A percentile compares a stretch with the other conserved stretches of the same genome.
Conservation (phyloP, 176 grass and related monocot genomes). For the Lolium perenne region DNA sequence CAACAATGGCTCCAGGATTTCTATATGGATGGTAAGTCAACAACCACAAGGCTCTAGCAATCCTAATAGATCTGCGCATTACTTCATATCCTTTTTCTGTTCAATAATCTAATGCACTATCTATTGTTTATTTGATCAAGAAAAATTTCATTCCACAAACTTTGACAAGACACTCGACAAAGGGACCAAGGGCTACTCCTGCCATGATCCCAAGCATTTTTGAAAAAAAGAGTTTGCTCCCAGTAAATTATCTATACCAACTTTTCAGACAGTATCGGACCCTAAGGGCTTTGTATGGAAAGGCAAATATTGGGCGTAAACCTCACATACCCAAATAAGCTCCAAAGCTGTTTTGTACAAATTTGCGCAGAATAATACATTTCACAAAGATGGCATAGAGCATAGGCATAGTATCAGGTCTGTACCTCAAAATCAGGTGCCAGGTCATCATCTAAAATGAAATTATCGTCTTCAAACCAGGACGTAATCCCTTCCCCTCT, state of each 20-base stretch:
- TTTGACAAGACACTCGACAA: not conserved
- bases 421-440: slow-evolving; percentile 78
- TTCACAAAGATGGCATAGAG: not conserved
- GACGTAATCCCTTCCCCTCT: slow-evolving; percentile 70
- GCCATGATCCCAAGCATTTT: not conserved
- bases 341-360: not conserved
- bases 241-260: not conserved
- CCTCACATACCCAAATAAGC: not conserved
- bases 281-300: not conserved
- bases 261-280: not conserved
- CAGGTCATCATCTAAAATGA: slow-evolving; percentile 79
- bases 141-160: not conserved
- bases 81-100: not conserved
- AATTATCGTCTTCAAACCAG: slow-evolving; percentile 70
- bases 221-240: not conserved
- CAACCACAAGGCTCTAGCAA: slow-evolving; percentile 2
- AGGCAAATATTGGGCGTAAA: not conserved
- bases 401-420: not conserved
- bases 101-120: not conserved
- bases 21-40: not conserved
- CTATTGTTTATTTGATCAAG: not conserved
- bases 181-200: not conserved
- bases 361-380: not conserved
- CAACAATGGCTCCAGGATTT: not conserved
- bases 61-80: not conserved